These are phyloP conservation scores for Selaginella tamariscina DNA, from an alignment of 75 land plant genomes.

Conservation along the genomic window DNA sequence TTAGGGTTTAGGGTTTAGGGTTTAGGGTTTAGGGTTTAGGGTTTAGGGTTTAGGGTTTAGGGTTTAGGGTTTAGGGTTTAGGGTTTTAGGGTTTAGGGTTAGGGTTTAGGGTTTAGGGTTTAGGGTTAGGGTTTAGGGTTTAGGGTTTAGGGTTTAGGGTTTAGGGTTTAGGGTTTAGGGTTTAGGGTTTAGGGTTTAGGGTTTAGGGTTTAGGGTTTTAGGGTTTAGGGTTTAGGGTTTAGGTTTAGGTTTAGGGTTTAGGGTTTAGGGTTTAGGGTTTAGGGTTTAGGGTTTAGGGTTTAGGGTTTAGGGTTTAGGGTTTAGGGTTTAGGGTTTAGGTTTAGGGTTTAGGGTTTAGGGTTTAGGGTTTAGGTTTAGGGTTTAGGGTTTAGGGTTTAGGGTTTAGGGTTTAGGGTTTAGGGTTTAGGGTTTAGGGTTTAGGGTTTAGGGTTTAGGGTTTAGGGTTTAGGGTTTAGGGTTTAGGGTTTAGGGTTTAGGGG, in stretches of 20 bases:
- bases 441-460: constrained; percentile 28
- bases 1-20: no score
- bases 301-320: constrained; percentile 19
- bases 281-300: constrained; percentile 19
- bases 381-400: constrained; percentile 25
- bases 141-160: constrained; percentile 14
- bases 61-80: no score
- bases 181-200: background rate
- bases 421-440: constrained; percentile 25
- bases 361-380: constrained; percentile 23
- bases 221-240: constrained; percentile 18
- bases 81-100: constrained; percentile 15
- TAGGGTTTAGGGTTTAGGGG: constrained; percentile 25
- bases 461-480: constrained; percentile 27
- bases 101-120: constrained; percentile 12
- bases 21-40: no score
- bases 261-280: constrained; percentile 19
- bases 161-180: constrained; percentile 13
- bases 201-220: constrained; percentile 16
- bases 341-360: constrained; percentile 19
- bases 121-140: constrained; percentile 14
- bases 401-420: constrained; percentile 26
- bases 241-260: constrained; percentile 20
- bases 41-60: no score
- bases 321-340: constrained; percentile 19